Conservation (phyloP, 257 asterid genomes). For the Nyctanthes arbortristis region DNA sequence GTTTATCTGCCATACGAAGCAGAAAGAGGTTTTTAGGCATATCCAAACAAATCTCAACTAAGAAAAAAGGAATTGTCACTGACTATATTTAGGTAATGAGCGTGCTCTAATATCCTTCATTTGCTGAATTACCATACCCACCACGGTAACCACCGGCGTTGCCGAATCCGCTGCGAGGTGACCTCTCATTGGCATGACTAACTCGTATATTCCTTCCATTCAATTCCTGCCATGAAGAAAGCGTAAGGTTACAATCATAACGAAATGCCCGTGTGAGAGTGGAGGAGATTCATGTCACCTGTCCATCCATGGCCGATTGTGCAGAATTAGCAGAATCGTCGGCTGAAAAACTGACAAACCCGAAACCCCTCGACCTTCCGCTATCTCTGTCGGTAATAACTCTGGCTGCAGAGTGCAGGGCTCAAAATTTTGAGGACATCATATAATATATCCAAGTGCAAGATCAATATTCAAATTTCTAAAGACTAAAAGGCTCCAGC, state of each 20-base stretch:
- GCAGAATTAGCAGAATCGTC: slow-evolving; percentile 68
- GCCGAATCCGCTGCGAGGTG: slow-evolving; percentile 58
- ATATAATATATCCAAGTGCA: neutral
- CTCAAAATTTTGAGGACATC: neutral
- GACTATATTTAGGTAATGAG: slow-evolving; percentile 29
- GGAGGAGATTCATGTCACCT: too few species aligned
- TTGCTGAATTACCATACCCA: slow-evolving; percentile 22
- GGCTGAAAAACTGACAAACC: slow-evolving; percentile 60
- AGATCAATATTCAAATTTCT: too few species aligned
- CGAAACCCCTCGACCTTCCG: slow-evolving; percentile 85
- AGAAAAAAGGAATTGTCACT: slow-evolving; percentile 29
- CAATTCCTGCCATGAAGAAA: too few species aligned
- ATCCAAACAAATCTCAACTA: neutral
- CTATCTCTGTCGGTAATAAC: slow-evolving; percentile 76
- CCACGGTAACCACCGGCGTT: slow-evolving; percentile 30
- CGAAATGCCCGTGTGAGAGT: too few species aligned
- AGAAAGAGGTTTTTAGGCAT: neutral
- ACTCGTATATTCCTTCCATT: slow-evolving; percentile 76
- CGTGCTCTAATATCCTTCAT: slow-evolving; percentile 36
- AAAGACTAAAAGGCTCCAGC: too few species aligned
- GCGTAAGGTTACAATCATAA: too few species aligned
- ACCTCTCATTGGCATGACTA: slow-evolving; percentile 58
- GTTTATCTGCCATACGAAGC: neutral
- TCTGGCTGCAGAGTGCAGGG: slow-evolving; percentile 46
- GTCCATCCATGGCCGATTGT: slow-evolving; percentile 82